Conservation (phyloP, 345 rosid species). For the Eucalyptus curtisii region DNA sequence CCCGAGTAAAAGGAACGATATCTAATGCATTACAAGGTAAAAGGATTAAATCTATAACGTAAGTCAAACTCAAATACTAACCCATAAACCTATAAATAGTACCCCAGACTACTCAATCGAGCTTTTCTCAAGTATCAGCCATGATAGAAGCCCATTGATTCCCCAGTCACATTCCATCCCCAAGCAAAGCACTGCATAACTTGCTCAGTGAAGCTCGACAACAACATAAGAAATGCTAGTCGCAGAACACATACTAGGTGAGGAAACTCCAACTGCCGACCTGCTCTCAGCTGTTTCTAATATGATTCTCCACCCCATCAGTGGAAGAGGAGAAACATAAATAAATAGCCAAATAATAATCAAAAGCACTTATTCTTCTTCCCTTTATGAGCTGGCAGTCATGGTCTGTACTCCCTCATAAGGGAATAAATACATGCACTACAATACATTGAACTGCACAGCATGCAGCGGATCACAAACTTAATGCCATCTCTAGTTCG, state of each 20-base stretch:
- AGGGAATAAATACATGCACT: background rate
- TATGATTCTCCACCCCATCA: background rate
- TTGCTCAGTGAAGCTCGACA: background rate
- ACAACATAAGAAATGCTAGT: background rate
- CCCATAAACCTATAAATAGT: too few species aligned
- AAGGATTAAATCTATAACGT: too few species aligned
- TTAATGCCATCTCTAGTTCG: background rate
- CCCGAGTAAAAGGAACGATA: background rate
- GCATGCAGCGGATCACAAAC: background rate
- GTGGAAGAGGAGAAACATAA: background rate
- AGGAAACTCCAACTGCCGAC: background rate
- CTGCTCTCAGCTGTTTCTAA: background rate
- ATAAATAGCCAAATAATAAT: background rate
- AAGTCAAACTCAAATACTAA: too few species aligned
- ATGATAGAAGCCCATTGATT: background rate
- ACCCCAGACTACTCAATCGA: too few species aligned
- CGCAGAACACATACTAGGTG: background rate
- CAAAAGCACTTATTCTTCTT: background rate
- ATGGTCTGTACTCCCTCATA: background rate
- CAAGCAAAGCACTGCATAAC: background rate
- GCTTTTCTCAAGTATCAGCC: too few species aligned
- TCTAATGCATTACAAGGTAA: background rate
- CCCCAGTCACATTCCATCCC: background rate
- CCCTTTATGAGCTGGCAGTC: background rate
- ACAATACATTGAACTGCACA: background rate